Evolutionary conservation across 768 basidiomycete genomes (phyloP), one percentile per base, ranked within the genome.

Genomic region (Tephrocybe sp.): DNA sequence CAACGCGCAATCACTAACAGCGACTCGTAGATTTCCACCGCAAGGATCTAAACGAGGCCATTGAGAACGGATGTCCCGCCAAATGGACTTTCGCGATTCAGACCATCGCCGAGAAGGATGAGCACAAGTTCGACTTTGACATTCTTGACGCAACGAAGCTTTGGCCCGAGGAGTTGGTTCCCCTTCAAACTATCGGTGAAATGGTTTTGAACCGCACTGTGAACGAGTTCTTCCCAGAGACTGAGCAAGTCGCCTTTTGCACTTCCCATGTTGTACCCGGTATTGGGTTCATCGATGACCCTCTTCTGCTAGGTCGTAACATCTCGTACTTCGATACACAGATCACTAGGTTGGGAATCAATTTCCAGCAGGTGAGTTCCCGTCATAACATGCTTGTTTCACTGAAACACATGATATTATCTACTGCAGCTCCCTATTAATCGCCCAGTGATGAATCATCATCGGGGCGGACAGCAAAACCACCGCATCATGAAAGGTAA

Each of bases 301-400:
- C 89, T 3, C 69, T 92, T 22, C 72, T 92, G n/a, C 86, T 88
- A 68, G 85, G 86, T 3, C 76, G 93, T 33, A 91, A 91, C 68
- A 92, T 93, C 67, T 86, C 83, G 0, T 94, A 94, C 69, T 80
- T 85, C 56, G 91, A 95, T 63, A 93, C 91, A 0, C 91, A 93
- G 58, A 75, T 91, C 42, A 77, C 81, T 3, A 80, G 93, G 18
- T 68, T 94, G 12, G 93, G 92, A 3, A 64, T 85, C 25, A 94
- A 94, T 64, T 94, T 83, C 75, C 74, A 86, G 59, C 77, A 83
- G 67, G 82, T 79, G 40, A 13, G 69, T 49, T n/a, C 7, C n/a
- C n/a, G n/a, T n/a, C n/a, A n/a, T 8, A 8, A n/a, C 19, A 21
- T 19, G n/a, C 8, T 4, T 34, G 30, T 19, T 10, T 11, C 2